Evolutionary conservation across 768 basidiomycete species (phyloP).

Genomic region (Mycena alexandri): DNA sequence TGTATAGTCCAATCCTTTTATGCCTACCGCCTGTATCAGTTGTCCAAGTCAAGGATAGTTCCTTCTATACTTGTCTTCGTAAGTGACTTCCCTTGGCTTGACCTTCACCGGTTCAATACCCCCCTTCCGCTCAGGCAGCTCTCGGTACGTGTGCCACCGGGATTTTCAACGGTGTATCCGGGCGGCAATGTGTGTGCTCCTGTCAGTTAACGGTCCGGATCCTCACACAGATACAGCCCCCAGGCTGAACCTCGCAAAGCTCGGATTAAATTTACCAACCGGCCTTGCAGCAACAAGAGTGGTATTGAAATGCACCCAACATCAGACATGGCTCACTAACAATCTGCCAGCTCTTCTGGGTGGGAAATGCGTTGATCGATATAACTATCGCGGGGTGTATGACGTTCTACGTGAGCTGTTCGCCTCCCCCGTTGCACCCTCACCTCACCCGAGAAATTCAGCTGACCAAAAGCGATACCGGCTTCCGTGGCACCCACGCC

Average conservation of each 20-base stretch:
- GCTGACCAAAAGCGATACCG: background rate
- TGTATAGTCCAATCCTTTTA: slow-evolving; percentile 11
- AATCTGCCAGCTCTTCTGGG: background rate
- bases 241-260: no score
- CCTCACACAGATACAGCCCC: no score
- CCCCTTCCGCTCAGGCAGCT: no score
- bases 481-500: background rate
- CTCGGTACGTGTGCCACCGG: no score
- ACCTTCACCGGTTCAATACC: no score
- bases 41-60: background rate
- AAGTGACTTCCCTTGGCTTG: no score
- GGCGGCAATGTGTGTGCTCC: no score
- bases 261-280: no score
- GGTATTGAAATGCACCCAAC: background rate
- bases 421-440: background rate
- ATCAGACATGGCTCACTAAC: no score
- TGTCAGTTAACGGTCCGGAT: no score
- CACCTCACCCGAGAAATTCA: background rate
- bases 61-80: background rate
- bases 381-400: background rate
- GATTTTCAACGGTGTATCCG: no score
- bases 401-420: background rate
- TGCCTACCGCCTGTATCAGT: background rate
- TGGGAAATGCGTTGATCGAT: background rate
- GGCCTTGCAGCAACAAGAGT: background rate